A percentile compares a stretch with the other conserved stretches of the same genome.
Evolutionary conservation across 1,139 yeast genomes (phyloP).

Genomic region (Eremothecium sinecaudum): DNA sequence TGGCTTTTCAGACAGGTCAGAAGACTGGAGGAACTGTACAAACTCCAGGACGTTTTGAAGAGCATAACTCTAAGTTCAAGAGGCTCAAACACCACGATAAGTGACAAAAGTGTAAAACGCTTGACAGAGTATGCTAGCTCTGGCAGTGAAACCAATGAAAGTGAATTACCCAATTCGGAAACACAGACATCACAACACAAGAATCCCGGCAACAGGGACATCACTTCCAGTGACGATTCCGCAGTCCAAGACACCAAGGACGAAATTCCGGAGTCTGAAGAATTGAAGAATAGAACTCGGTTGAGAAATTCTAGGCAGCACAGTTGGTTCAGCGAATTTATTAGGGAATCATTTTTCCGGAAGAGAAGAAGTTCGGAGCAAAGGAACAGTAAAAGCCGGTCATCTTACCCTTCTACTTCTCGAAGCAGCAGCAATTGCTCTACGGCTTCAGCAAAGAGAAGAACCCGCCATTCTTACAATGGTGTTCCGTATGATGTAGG

Average conservation of each 20-base stretch:
- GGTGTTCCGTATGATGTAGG: too few species aligned
- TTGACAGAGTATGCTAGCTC: neutral
- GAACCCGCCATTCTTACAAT: too few species aligned
- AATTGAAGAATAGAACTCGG: too few species aligned
- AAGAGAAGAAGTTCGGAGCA: neutral
- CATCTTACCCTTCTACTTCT: too few species aligned
- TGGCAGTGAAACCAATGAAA: too few species aligned
- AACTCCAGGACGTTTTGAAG: neutral
- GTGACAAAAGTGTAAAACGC: constrained; percentile 1
- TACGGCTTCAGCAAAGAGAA: too few species aligned
- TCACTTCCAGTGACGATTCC: too few species aligned
- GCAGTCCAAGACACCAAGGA: too few species aligned
- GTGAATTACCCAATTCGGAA: neutral
- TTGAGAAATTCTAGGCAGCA: too few species aligned
- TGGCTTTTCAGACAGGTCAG: constrained; percentile 1
- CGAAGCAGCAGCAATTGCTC: too few species aligned
- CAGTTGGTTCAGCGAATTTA: constrained; percentile 4
- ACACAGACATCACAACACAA: neutral
- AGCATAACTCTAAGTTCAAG: neutral
- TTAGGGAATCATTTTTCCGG: constrained; percentile 2
- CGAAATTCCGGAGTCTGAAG: too few species aligned
- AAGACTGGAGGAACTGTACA: constrained; percentile 3
- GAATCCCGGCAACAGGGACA: neutral
- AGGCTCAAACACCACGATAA: neutral
- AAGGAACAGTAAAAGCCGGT: neutral